Evolutionary conservation across 2,329 filamentous ascomycete species (phyloP), one percentile per base, ranked within the genome.

Genomic region (Coniochaeta sp.): DNA sequence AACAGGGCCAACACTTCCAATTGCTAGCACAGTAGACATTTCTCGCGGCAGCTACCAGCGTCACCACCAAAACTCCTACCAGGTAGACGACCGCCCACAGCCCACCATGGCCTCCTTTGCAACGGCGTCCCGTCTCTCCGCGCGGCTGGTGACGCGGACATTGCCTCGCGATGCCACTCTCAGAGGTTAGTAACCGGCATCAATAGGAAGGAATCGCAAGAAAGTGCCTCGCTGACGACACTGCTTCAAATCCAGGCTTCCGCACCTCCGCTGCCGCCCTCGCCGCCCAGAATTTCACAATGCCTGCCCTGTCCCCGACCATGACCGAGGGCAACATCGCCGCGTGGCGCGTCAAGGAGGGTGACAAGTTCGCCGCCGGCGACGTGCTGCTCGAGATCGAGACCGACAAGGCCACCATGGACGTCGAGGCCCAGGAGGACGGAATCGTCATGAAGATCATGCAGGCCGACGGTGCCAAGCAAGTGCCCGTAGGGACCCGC

Each of bases 251-350:
- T 61, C 54, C 68, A 91, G 89, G 82, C 68, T 86, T 90, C 73
- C 80, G 82, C 65, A 84, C 86, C 47, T 85, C 84, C 59, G 75
- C 85, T 61, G 77, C 81, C 66, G 80, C 79, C 68, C 81, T 88
- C 67, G 91, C 89, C 57, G 91, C 91, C 26, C 88, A 92, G 65
- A 95, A 93, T 76, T 92, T 96, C 77, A 89, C 87, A 59, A 96
- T 96, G 92, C 91, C 91, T 28, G 91, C 91, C 44, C 83, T 96
- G 64, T 96, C 91, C 63, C 91, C 91, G 60, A 96, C 91, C 60
- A 96, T 96, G 91, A 96, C 91, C 63, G 91, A 96, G 76, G 91
- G 91, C 63, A 95, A 91, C 75, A 96, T 96, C 70, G 84, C 89
- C 55, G 84, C 76, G 63, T 96, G 91, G 91, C 89, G 87, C 74